Evolutionary conservation across 1,284 basidiomycete species (phyloP).

Genomic region (Tetrapyrgos nigripes): DNA sequence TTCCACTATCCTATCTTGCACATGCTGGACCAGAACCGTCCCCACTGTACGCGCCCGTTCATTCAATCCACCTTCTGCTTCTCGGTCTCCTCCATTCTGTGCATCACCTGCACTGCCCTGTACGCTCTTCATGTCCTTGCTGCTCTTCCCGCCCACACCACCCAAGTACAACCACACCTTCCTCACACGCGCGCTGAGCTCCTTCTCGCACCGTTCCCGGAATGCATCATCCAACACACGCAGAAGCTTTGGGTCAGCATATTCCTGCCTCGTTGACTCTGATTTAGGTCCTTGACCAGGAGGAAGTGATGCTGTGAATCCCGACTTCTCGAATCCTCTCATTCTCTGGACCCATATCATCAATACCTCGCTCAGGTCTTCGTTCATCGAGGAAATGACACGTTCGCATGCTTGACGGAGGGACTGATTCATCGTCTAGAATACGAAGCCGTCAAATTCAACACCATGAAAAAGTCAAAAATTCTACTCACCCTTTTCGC

Average conservation of each 20-base stretch:
- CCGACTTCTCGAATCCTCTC: constrained; percentile 8
- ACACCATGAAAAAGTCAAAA: not conserved
- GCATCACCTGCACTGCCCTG: not conserved
- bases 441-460: not conserved
- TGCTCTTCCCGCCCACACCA: not conserved
- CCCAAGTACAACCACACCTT: constrained; percentile 12
- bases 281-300: not conserved
- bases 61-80: not conserved
- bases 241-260: constrained; percentile 3
- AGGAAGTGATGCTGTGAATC: not conserved
- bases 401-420: constrained; percentile 11
- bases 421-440: constrained; percentile 13
- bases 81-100: not conserved
- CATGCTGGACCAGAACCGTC: constrained; percentile 9
- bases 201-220: constrained; percentile 8
- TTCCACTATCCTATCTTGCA: constrained; percentile 13
- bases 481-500: constrained; percentile 11
- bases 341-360: constrained; percentile 12
- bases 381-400: constrained; percentile 4
- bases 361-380: constrained; percentile 9
- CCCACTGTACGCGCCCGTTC: constrained; percentile 5
- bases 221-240: constrained; percentile 7
- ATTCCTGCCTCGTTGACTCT: constrained; percentile 1
- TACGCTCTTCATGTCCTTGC: not conserved
- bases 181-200: not conserved